A percentile compares a stretch with the other conserved stretches of the same genome.
These are phyloP conservation scores for Colletotrichum trifolii DNA, from an alignment of 2,329 filamentous ascomycete genomes.

Conservation along the genomic window DNA sequence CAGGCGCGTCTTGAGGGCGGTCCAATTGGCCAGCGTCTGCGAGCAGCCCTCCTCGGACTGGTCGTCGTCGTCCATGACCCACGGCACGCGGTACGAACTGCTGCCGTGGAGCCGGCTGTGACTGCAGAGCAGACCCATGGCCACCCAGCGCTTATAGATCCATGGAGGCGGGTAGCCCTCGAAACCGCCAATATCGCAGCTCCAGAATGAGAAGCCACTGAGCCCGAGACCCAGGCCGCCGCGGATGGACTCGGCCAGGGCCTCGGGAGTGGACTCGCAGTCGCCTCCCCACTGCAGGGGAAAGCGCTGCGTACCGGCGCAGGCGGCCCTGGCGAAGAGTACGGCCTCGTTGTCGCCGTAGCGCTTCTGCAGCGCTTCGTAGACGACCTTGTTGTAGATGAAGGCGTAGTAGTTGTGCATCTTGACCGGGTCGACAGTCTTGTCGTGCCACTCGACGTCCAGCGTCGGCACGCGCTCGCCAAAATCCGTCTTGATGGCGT, in stretches of 20 bases:
- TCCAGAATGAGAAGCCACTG: slow-evolving; percentile 75
- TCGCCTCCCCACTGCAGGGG: slow-evolving; percentile 80
- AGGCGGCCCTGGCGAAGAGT: slow-evolving; percentile 73
- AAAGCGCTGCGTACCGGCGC: slow-evolving; percentile 75
- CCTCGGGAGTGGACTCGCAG: slow-evolving; percentile 78
- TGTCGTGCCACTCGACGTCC: slow-evolving; percentile 73
- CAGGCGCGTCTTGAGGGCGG: slow-evolving; percentile 60
- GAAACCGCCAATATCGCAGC: slow-evolving; percentile 77
- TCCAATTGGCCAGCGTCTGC: slow-evolving; percentile 59
- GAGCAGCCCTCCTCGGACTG: slow-evolving; percentile 64
- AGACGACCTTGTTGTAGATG: slow-evolving; percentile 77
- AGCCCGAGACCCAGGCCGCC: slow-evolving; percentile 73
- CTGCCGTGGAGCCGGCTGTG: slow-evolving; percentile 79
- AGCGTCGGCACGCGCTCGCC: slow-evolving; percentile 76
- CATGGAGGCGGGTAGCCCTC: slow-evolving; percentile 74
- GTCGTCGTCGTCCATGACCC: slow-evolving; percentile 76
- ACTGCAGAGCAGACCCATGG: slow-evolving; percentile 77
- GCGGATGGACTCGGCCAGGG: slow-evolving; percentile 77
- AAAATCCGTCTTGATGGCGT: slow-evolving; percentile 81
- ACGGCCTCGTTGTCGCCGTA: slow-evolving; percentile 66
- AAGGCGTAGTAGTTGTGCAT: slow-evolving; percentile 87
- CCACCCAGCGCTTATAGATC: slow-evolving; percentile 83
- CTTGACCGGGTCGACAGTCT: slow-evolving; percentile 65
- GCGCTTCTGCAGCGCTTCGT: slow-evolving; percentile 70
- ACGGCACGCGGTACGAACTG: slow-evolving; percentile 78